phyloP scores from a whole-genome alignment of 805 yeast genomes.

The Saturnispora besseyi region DNA sequence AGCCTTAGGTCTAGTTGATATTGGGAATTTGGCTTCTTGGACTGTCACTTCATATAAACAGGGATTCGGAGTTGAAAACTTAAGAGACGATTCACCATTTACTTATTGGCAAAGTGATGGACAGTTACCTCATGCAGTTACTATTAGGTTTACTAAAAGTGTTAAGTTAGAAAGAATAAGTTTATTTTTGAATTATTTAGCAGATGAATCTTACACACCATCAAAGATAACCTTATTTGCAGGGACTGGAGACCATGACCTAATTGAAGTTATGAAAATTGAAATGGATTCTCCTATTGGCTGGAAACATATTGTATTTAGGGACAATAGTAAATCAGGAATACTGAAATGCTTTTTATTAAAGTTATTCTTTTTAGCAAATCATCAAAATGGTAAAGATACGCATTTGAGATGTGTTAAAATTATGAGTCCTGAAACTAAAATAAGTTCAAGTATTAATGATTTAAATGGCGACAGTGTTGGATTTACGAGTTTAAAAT shows the following conservation, averaged over 20 bases:
- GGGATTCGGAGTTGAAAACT: constrained; percentile 62
- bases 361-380: constrained; percentile 53
- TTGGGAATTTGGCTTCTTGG: constrained; percentile 81
- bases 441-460: constrained; percentile 17
- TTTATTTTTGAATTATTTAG: constrained; percentile 55
- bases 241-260: constrained; percentile 74
- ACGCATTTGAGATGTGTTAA: constrained; percentile 76
- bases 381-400: constrained; percentile 95
- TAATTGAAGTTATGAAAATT: constrained; percentile 54
- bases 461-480: constrained; percentile 19
- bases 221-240: constrained; percentile 52
- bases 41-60: constrained; percentile 65
- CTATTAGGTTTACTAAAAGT: constrained; percentile 69
- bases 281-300: constrained; percentile 62
- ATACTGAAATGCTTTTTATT: constrained; percentile 59
- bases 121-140: constrained; percentile 72
- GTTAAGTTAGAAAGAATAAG: constrained; percentile 63
- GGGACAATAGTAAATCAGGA: constrained; percentile 43
- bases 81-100: constrained; percentile 64
- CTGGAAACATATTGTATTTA: constrained; percentile 63
- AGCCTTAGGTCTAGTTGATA: constrained; percentile 52
- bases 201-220: constrained; percentile 94
- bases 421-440: constrained; percentile 38
- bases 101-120: constrained; percentile 96
- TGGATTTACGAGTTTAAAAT: constrained; percentile 27